phyloP scores from a whole-genome alignment of 352 stramenopile species.

The Halophytophthora batemanensis region DNA sequence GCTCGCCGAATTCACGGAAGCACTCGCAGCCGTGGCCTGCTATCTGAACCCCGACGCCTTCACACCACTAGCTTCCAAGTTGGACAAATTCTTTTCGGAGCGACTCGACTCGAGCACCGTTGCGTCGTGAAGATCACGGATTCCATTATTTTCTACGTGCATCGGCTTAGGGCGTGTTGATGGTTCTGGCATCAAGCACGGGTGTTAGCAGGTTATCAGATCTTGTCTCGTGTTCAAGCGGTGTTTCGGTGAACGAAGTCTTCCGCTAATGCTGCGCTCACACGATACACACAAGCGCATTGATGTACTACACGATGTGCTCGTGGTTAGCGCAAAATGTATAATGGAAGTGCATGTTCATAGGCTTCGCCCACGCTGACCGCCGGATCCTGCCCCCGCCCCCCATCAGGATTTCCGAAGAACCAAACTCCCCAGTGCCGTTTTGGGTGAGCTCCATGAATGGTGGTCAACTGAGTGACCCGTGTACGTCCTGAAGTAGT shows the following conservation, averaged over 20 bases:
- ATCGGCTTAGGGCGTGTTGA: too few relatives aligned
- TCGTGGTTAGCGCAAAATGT: slow-evolving; percentile 26
- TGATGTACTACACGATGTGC: slow-evolving; percentile 17
- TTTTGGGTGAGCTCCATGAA: not conserved
- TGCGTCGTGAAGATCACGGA: slow-evolving; percentile 8
- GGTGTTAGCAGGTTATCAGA: too few relatives aligned
- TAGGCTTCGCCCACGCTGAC: slow-evolving; percentile 5
- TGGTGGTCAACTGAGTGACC: too few relatives aligned
- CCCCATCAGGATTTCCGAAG: slow-evolving; percentile 9
- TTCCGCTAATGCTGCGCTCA: too few relatives aligned
- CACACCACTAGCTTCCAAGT: slow-evolving; percentile 47
- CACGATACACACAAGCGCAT: slow-evolving; percentile 17
- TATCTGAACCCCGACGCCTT: slow-evolving; percentile 65
- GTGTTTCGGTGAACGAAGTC: too few relatives aligned
- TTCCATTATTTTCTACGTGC: too few relatives aligned
- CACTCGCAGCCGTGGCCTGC: slow-evolving; percentile 49
- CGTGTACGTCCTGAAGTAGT: too few relatives aligned
- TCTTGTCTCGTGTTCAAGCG: too few relatives aligned
- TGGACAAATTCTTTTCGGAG: slow-evolving; percentile 57
- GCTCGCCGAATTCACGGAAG: slow-evolving; percentile 58
- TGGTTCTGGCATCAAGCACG: too few relatives aligned
- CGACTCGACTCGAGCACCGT: slow-evolving; percentile 22
- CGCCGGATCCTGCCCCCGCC: slow-evolving; percentile 13
- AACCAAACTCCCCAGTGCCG: not conserved
- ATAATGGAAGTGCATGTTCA: slow-evolving; percentile 20